Conservation (phyloP, 1,284 basidiomycete genomes). For the Sanghuangporus weigelae region DNA sequence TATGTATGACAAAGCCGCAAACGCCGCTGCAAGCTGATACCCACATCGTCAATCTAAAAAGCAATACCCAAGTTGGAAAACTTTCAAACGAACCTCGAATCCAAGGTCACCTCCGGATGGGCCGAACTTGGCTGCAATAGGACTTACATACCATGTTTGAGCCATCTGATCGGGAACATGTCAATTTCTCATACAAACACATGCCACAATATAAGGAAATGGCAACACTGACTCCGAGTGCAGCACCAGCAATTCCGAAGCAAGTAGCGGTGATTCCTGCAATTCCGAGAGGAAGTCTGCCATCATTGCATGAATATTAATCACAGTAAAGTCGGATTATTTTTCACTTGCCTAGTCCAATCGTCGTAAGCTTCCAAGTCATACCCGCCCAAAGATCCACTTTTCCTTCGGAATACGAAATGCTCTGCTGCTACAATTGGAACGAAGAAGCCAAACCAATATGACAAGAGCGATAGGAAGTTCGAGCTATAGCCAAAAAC, state of each 20-base stretch:
- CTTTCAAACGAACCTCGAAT: constrained; percentile 40
- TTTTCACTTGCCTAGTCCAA: constrained; percentile 32
- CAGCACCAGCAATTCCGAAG: constrained; percentile 42
- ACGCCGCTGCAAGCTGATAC: constrained; percentile 37
- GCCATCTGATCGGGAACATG: background rate
- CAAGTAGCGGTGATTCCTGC: constrained; percentile 48
- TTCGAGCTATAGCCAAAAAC: constrained; percentile 27
- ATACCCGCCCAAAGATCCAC: constrained; percentile 44
- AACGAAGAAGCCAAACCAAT: constrained; percentile 61
- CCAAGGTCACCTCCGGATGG: constrained; percentile 49
- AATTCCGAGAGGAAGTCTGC: constrained; percentile 45
- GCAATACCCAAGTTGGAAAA: background rate
- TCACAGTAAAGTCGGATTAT: background rate
- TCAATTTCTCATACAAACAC: background rate
- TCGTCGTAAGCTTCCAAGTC: constrained; percentile 52
- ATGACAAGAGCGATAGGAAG: constrained; percentile 52
- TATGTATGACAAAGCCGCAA: constrained; percentile 37
- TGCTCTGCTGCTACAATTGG: constrained; percentile 55
- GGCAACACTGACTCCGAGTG: constrained; percentile 29
- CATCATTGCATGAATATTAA: background rate
- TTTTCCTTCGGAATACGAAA: constrained; percentile 45
- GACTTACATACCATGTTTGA: constrained; percentile 47
- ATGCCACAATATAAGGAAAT: constrained; percentile 19
- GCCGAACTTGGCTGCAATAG: constrained; percentile 40
- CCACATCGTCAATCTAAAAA: background rate